phyloP scores from a whole-genome alignment of 2,329 filamentous ascomycete species.

The Aspergillus tubingensis region DNA sequence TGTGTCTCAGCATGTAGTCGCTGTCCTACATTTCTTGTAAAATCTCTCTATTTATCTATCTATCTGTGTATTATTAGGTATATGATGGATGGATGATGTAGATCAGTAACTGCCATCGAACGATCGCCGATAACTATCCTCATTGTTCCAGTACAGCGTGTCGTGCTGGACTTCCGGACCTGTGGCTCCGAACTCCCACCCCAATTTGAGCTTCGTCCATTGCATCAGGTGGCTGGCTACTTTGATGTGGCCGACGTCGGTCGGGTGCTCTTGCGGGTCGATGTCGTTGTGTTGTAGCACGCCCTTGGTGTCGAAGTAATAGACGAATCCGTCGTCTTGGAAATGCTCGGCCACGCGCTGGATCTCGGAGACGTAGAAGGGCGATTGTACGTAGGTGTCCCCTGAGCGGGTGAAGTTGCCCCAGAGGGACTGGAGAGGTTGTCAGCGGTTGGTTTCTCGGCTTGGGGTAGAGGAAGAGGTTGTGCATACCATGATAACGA shows the following conservation, averaged over 20 bases:
- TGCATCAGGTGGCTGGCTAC: conserved; percentile 61
- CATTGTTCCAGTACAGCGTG: conserved; percentile 57
- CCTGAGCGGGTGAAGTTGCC: conserved; percentile 55
- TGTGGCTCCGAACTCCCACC: conserved; percentile 58
- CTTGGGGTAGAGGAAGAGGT: neutral
- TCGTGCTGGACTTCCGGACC: conserved; percentile 54
- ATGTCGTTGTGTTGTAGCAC: conserved; percentile 65
- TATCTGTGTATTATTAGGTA: neutral
- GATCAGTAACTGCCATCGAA: neutral
- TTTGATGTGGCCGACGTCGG: conserved; percentile 63
- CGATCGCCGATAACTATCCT: conserved; percentile 43
- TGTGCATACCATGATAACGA: conserved; percentile 42
- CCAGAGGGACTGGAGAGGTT: conserved; percentile 51
- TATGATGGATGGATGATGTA: neutral
- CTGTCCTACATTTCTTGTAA: conserved; percentile 15
- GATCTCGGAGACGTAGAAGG: conserved; percentile 55
- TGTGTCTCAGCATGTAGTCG: conserved; percentile 14
- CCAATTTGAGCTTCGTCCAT: conserved; percentile 58
- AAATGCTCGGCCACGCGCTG: conserved; percentile 56
- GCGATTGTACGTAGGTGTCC: conserved; percentile 52
- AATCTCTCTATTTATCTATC: too few relatives aligned
- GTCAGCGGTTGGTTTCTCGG: conserved; percentile 7
- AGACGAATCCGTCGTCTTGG: conserved; percentile 54
- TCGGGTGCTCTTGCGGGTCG: conserved; percentile 60
- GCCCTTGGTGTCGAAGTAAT: conserved; percentile 64